These are phyloP conservation scores for Ceratobasidium sp. DNA, from an alignment of 1,284 basidiomycete genomes.

Conservation along the genomic window DNA sequence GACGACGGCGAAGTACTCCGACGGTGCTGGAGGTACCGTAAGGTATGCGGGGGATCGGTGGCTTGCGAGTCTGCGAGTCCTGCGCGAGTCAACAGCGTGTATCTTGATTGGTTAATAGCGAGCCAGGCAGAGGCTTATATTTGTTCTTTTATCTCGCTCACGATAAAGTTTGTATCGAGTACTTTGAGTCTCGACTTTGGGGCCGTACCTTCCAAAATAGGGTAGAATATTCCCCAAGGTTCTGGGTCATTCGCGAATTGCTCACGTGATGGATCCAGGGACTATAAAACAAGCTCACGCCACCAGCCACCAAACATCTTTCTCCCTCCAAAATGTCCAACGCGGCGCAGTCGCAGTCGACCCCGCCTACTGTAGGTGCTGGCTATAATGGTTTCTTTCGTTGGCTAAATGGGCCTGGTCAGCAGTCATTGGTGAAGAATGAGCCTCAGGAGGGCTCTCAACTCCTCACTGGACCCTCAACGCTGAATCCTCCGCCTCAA, in stretches of 20 bases:
- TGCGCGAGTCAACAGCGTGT: constrained; percentile 2
- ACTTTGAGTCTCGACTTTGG: neutral
- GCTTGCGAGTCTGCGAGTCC: constrained; percentile 8
- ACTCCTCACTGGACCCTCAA: neutral
- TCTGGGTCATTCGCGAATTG: neutral
- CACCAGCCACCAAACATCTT: neutral
- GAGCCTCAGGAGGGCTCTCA: constrained; percentile 6
- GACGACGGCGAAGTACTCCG: neutral
- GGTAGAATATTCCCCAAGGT: neutral
- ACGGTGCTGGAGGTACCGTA: neutral
- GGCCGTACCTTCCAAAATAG: neutral
- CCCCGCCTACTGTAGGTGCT: neutral
- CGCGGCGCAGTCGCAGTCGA: too few species aligned
- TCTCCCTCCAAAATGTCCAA: too few species aligned
- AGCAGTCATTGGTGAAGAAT: constrained; percentile 7
- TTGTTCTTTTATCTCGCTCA: neutral
- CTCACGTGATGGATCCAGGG: constrained; percentile 26
- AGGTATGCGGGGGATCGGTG: neutral
- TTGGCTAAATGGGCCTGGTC: neutral
- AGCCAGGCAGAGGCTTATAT: too few species aligned
- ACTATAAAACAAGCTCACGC: neutral
- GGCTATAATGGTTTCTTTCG: neutral
- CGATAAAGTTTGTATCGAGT: neutral
- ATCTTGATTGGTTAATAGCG: neutral
- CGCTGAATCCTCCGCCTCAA: neutral